Evolutionary conservation across 2,329 filamentous ascomycete species (phyloP).

Genomic region (Bipolaris zeicola): DNA sequence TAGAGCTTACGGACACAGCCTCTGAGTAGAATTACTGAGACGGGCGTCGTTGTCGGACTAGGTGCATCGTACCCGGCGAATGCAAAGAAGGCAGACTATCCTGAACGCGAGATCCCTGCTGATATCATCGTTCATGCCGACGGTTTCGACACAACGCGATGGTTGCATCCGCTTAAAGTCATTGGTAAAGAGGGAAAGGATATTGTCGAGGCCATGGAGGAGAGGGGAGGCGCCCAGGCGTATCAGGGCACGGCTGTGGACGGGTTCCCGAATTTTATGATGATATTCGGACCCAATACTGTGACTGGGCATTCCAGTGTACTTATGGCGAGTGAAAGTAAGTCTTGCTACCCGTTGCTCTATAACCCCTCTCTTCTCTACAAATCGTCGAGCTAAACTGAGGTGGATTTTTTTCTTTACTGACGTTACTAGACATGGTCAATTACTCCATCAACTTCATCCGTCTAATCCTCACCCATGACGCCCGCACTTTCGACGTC

Average conservation of each 20-base stretch:
- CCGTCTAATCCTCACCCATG: constrained; percentile 77
- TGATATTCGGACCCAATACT: constrained; percentile 67
- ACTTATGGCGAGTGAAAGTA: constrained; percentile 63
- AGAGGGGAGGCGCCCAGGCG: constrained; percentile 64
- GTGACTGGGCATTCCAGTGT: constrained; percentile 66
- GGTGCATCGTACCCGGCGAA: constrained; percentile 54
- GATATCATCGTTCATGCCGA: constrained; percentile 68
- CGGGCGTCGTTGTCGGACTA: constrained; percentile 59
- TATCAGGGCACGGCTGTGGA: constrained; percentile 65
- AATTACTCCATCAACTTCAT: constrained; percentile 66
- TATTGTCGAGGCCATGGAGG: constrained; percentile 62
- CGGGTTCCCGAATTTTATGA: constrained; percentile 66
- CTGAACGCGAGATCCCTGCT: constrained; percentile 55
- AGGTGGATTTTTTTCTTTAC: no score
- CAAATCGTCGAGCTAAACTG: not conserved
- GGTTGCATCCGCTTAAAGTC: constrained; percentile 60
- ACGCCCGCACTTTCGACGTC: constrained; percentile 86
- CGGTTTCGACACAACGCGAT: constrained; percentile 63
- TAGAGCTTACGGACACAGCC: constrained; percentile 60
- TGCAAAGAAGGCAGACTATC: constrained; percentile 40
- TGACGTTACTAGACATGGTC: constrained; percentile 53
- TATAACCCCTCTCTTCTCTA: not conserved
- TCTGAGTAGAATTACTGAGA: constrained; percentile 56
- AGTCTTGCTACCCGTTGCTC: not conserved
- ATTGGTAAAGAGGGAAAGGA: constrained; percentile 58